Conservation (phyloP, 2,329 filamentous ascomycete genomes). For the Escovopsis weberi region DNA sequence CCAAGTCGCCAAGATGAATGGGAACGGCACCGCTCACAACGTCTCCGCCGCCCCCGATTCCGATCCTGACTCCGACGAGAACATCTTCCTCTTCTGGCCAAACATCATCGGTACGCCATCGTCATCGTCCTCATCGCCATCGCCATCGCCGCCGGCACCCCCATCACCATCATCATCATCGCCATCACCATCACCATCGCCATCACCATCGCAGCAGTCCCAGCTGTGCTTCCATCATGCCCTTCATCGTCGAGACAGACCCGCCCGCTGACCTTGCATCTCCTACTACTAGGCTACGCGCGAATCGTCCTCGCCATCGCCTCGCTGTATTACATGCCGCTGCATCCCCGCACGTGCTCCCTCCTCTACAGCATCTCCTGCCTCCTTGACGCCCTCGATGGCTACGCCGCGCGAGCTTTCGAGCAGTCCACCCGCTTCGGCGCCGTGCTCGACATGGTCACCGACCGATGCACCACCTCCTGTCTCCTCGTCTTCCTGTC, state of each 20-base stretch:
- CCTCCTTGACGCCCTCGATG: slow-evolving; percentile 87
- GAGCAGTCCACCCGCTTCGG: slow-evolving; percentile 92
- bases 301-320: slow-evolving; percentile 72
- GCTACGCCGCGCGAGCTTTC: slow-evolving; percentile 65
- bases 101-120: slow-evolving; percentile 56
- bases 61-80: slow-evolving; percentile 36
- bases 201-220: background rate
- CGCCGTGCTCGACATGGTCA: slow-evolving; percentile 97
- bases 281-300: slow-evolving; percentile 49
- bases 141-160: no score
- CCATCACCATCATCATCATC: no score
- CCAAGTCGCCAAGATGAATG: slow-evolving; percentile 21
- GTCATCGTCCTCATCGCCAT: no score
- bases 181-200: no score
- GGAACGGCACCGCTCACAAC: slow-evolving; percentile 28
- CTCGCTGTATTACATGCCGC: slow-evolving; percentile 97
- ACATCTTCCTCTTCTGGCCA: slow-evolving; percentile 70
- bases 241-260: no score
- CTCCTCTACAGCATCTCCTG: slow-evolving; percentile 87
- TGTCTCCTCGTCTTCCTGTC: slow-evolving; percentile 91
- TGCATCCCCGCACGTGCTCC: slow-evolving; percentile 92
- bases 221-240: background rate
- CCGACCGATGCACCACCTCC: slow-evolving; percentile 90
- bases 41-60: slow-evolving; percentile 13
- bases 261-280: background rate